Evolutionary conservation across 75 land plant genomes (phyloP).

Genomic region (Selaginella tamariscina): DNA sequence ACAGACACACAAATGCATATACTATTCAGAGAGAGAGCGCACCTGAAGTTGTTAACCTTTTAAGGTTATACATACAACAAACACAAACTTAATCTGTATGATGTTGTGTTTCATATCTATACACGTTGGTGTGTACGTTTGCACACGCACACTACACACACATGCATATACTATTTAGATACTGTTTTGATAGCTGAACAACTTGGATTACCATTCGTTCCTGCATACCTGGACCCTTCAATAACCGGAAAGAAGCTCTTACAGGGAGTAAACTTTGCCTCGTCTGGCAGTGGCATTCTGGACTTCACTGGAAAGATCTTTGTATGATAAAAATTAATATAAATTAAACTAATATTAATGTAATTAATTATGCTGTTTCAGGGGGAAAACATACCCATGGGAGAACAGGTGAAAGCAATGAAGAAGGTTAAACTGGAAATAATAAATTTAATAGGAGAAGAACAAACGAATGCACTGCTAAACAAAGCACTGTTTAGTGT

Average conservation of each 20-base stretch:
- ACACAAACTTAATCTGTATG: too few species aligned
- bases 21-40: too few species aligned
- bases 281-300: conserved; percentile 1
- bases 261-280: conserved; percentile 4
- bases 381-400: conserved; percentile 44
- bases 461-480: conserved; percentile 31
- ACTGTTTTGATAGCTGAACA: neutral
- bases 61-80: too few species aligned
- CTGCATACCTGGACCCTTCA: conserved; percentile 15
- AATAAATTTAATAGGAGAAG: conserved; percentile 38
- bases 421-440: conserved; percentile 30
- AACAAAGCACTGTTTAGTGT: conserved; percentile 51
- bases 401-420: conserved; percentile 42
- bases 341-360: neutral
- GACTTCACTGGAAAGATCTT: conserved; percentile 5
- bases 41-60: too few species aligned
- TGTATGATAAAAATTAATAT: neutral
- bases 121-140: neutral
- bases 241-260: conserved; percentile 6
- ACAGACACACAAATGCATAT: too few species aligned
- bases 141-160: too few species aligned
- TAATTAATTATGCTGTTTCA: neutral
- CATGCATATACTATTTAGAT: too few species aligned
- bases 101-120: neutral
- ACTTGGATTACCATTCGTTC: neutral